Percentiles rank a stretch among this genome's conserved stretches.
Conservation (phyloP, 805 yeast genomes). For the Tetrapisispora taiwanensis region DNA sequence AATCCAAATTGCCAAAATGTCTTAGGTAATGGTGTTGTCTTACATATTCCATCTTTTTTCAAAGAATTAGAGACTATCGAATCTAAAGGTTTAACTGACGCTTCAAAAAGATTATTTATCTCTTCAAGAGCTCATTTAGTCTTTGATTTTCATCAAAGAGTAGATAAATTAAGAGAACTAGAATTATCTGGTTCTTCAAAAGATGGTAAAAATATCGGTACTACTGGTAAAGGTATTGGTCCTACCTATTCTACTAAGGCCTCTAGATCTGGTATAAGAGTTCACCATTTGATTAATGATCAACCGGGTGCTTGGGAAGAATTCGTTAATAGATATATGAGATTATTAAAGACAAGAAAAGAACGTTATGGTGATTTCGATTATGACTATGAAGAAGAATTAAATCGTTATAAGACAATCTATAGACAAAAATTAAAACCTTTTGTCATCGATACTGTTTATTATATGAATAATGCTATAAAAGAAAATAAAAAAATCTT, state of each 20-base stretch:
- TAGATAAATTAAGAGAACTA: conserved; percentile 89
- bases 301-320: conserved; percentile 91
- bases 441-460: conserved; percentile 87
- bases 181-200: conserved; percentile 52
- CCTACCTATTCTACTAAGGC: conserved; percentile 97
- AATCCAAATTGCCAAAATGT: conserved; percentile 84
- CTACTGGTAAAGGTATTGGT: conserved; percentile 98
- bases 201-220: conserved; percentile 79
- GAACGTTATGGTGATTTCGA: conserved; percentile 91
- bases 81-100: conserved; percentile 57
- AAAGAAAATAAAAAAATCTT: conserved; percentile 71
- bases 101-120: conserved; percentile 64
- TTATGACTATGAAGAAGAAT: conserved; percentile 72
- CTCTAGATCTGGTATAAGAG: conserved; percentile 91
- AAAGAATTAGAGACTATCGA: conserved; percentile 74
- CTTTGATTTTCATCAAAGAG: conserved; percentile 95
- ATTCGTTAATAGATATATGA: conserved; percentile 65
- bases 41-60: conserved; percentile 89
- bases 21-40: conserved; percentile 93
- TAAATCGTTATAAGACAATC: conserved; percentile 55
- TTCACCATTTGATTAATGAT: conserved; percentile 86
- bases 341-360: conserved; percentile 70
- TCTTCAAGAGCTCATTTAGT: conserved; percentile 94
- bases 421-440: conserved; percentile 72
- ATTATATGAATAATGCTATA: conserved; percentile 71